Evolutionary conservation across 495 filamentous ascomycete genomes (phyloP).

Genomic region (Aspergillus nidulans): DNA sequence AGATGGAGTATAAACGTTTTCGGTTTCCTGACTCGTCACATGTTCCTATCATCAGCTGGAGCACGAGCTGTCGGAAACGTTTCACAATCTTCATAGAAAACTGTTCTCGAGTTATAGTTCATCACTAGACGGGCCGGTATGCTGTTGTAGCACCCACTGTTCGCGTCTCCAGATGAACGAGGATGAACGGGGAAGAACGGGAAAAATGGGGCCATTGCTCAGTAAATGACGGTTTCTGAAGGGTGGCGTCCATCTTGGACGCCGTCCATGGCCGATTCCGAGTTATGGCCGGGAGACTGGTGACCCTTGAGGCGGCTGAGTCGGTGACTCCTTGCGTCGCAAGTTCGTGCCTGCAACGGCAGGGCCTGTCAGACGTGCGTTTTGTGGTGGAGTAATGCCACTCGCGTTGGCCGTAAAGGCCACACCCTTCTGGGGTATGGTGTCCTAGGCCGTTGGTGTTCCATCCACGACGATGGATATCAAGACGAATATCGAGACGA

Average conservation of each 20-base stretch:
- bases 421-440: slow-evolving; percentile 15
- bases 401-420: neutral
- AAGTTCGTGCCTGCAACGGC: neutral
- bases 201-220: too few relatives aligned
- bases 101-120: neutral
- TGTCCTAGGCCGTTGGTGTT: neutral
- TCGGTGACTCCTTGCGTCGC: slow-evolving; percentile 5
- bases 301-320: neutral
- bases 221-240: neutral
- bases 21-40: slow-evolving; percentile 1
- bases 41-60: neutral
- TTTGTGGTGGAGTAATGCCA: slow-evolving; percentile 5
- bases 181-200: too few relatives aligned
- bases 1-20: neutral
- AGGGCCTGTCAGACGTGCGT: neutral
- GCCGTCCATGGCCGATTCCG: neutral
- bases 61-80: slow-evolving; percentile 6
- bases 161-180: neutral
- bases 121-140: neutral
- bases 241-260: neutral
- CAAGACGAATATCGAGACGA: neutral
- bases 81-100: slow-evolving; percentile 6
- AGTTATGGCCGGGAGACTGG: neutral
- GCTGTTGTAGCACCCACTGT: neutral
- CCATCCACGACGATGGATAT: neutral